phyloP scores from a whole-genome alignment of 495 filamentous ascomycete species.

The Hapsidospora chrysogenum region DNA sequence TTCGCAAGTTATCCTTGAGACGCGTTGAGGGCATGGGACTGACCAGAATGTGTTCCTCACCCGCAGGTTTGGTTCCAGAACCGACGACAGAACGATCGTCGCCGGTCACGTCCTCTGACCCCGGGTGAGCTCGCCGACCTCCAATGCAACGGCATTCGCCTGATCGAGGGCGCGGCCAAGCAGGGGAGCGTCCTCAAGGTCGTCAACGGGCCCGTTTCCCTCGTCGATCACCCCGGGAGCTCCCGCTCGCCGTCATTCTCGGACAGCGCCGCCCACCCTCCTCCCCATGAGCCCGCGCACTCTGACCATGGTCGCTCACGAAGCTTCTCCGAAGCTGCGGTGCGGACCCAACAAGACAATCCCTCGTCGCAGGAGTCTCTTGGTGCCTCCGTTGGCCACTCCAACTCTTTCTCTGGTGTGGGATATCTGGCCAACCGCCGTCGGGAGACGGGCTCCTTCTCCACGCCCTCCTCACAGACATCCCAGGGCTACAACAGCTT shows the following conservation, averaged over 20 bases:
- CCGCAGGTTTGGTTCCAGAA: conserved; percentile 98
- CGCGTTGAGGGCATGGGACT: conserved; percentile 3
- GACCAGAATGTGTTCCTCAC: conserved; percentile 1
- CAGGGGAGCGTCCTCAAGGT: background rate
- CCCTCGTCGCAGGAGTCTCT: conserved; percentile 2
- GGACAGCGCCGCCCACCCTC: no score
- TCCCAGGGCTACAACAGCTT: conserved; percentile 11
- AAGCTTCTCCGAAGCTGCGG: background rate
- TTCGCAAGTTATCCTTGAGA: background rate
- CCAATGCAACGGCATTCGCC: conserved; percentile 36
- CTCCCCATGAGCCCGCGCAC: no score
- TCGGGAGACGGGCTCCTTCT: conserved; percentile 17
- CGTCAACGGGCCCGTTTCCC: background rate
- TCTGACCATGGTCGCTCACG: background rate
- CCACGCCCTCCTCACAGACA: conserved; percentile 12
- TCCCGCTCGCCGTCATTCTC: no score
- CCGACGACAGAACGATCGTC: conserved; percentile 78
- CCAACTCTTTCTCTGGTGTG: conserved; percentile 14
- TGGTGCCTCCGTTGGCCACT: conserved; percentile 3
- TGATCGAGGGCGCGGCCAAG: conserved; percentile 5
- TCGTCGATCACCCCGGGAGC: no score
- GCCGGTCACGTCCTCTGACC: conserved; percentile 75
- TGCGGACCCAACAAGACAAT: no score
- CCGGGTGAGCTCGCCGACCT: conserved; percentile 61
- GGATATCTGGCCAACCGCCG: conserved; percentile 23